Conservation (phyloP, 352 stramenopile species). For the Paralagenidium karlingii region DNA sequence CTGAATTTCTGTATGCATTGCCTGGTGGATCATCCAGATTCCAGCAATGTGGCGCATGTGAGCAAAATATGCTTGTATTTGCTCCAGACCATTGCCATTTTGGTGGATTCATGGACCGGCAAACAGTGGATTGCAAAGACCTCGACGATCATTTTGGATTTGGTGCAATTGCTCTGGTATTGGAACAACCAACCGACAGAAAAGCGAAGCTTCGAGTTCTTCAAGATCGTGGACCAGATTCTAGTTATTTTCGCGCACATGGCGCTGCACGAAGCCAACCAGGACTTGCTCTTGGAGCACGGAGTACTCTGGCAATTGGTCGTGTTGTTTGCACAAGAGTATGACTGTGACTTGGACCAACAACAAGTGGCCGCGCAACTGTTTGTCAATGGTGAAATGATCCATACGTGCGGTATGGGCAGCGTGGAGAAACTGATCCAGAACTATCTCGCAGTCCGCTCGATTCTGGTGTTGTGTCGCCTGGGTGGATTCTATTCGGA, state of each 20-base stretch:
- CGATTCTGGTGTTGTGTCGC: conserved; percentile 46
- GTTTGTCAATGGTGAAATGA: neutral
- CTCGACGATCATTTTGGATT: conserved; percentile 49
- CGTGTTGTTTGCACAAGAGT: conserved; percentile 47
- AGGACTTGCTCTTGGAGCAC: conserved; percentile 27
- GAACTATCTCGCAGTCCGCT: conserved; percentile 68
- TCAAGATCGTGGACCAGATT: conserved; percentile 55
- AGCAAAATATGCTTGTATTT: conserved; percentile 45
- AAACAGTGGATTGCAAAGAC: conserved; percentile 48
- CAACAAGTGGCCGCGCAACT: conserved; percentile 5
- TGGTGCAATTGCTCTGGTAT: conserved; percentile 59
- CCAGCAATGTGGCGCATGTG: conserved; percentile 9
- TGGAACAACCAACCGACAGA: conserved; percentile 53
- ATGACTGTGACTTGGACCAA: conserved; percentile 47
- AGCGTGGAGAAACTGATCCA: conserved; percentile 25
- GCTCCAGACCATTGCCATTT: conserved; percentile 52
- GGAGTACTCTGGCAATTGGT: conserved; percentile 65
- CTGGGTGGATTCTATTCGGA: conserved; percentile 46
- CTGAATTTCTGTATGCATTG: conserved; percentile 54
- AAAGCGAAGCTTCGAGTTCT: conserved; percentile 28
- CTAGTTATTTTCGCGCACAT: conserved; percentile 65
- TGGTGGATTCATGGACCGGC: conserved; percentile 37
- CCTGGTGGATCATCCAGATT: conserved; percentile 19
- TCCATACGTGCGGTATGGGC: conserved; percentile 9
- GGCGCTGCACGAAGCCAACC: conserved; percentile 37